Conservation (phyloP, 306 rosid species). For the Hippophae gyantsensis region DNA sequence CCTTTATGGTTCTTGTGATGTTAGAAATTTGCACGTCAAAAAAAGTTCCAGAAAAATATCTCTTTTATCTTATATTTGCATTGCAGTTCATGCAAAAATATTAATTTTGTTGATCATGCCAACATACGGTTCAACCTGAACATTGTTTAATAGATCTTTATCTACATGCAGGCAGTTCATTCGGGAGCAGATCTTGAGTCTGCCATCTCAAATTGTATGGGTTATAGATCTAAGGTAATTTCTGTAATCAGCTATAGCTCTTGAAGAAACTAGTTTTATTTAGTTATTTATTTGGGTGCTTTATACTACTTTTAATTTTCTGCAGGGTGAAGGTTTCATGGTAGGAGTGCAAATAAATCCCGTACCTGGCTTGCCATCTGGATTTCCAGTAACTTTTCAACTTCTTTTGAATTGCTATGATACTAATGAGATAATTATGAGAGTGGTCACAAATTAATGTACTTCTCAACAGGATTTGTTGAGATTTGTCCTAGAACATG, state of each 20-base stretch:
- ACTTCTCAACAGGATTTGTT: constrained; percentile 50
- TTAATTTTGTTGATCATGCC: no score
- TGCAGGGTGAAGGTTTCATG: constrained; percentile 99
- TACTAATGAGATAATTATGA: constrained; percentile 2
- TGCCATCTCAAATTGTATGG: constrained; percentile 19
- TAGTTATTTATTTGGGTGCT: no score
- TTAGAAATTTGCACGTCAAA: no score
- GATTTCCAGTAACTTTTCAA: constrained; percentile 56
- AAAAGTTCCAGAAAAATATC: no score
- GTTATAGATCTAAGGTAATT: constrained; percentile 23
- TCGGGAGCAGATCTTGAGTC: constrained; percentile 30
- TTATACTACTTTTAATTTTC: background rate
- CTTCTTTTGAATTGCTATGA: constrained; percentile 10
- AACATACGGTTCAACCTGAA: no score
- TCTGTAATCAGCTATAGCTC: no score
- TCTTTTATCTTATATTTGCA: no score
- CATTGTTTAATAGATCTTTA: no score
- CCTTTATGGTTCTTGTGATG: no score
- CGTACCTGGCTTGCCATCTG: constrained; percentile 82
- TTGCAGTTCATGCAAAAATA: no score
- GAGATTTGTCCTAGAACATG: constrained; percentile 55
- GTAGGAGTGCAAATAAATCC: constrained; percentile 94
- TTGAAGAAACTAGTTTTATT: background rate
- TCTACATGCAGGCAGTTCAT: constrained; percentile 25
- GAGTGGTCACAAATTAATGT: constrained; percentile 12